Base-by-base conservation (phyloP, 1,284 basidiomycete genomes). In the Tilletia caries region DNA sequence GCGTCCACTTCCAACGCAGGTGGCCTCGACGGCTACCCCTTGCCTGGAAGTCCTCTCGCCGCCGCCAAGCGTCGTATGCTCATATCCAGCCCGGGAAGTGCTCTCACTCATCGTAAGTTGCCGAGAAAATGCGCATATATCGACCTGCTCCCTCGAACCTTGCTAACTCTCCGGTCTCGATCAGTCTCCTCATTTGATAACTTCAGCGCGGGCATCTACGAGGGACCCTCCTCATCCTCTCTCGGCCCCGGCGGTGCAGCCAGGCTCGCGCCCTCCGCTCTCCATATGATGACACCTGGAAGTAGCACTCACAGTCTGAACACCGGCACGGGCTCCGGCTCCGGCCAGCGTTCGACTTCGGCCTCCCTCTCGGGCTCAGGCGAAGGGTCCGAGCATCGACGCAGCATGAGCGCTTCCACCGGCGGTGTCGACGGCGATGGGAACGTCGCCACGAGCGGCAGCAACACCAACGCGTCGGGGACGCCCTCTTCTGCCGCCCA, bases 241-340 rank as follows among this genome's bases (percentile, higher is more conserved):
- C 48, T 18, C 3, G 48, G 48, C 23, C 48, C 48, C 12, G 20
- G 48, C 13, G 58, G 58, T 29, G 58, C 58, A 62, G 58, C 58
- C 6, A 25, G 58, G 8, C 29, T 62, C 29, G 58, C 27, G 3
- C 58, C 58, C 15, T 62, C 58, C 15, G 58, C 58, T 20, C n/a
- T 62, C 15, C 58, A 62, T 29, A 62, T 62, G 58, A 62, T 62
- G 27, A 62, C 58, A 12, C 58, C 58, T 33, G 58, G 58, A n/a
- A 62, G 58, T 29, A 62, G 58, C 58, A 62, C 32, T 8, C 58
- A 62, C n/a, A 62, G 58, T 29, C 58, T 62, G 29, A 62, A 62
- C 58, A 62, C 58, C 18, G 58, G 58, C 58, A 62, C 58, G 33
- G 58, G 58, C 29, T 62, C 58, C 32, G 58, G 58, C 29, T 62